These are phyloP conservation scores for Logfia minima DNA, from an alignment of 129 eudicot species.

Conservation along the genomic window DNA sequence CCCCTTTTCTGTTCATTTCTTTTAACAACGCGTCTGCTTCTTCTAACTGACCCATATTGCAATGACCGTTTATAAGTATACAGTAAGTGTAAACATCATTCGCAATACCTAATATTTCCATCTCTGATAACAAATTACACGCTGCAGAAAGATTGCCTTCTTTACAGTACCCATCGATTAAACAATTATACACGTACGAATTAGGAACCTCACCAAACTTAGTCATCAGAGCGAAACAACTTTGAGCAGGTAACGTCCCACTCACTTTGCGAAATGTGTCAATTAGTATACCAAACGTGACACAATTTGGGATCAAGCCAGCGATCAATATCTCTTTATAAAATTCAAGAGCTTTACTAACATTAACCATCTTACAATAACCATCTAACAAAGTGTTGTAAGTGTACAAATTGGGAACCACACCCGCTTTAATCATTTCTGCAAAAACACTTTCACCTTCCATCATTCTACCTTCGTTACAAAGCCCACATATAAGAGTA, in stretches of 20 bases:
- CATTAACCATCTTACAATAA: constrained; percentile 53
- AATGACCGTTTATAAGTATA: constrained; percentile 63
- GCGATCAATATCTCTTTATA: constrained; percentile 53
- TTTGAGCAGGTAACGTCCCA: constrained; percentile 46
- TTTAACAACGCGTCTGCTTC: constrained; percentile 51
- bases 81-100: constrained; percentile 68
- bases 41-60: constrained; percentile 50
- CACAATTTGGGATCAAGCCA: constrained; percentile 55
- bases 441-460: constrained; percentile 61
- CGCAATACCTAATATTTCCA: constrained; percentile 49
- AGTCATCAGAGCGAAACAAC: constrained; percentile 51
- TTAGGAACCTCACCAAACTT: constrained; percentile 73
- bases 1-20: constrained; percentile 53
- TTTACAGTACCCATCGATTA: constrained; percentile 62
- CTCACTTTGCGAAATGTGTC: constrained; percentile 56
- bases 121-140: constrained; percentile 40
- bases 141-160: constrained; percentile 60
- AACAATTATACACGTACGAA: constrained; percentile 57
- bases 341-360: constrained; percentile 46
- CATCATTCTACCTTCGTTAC: constrained; percentile 48
- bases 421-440: constrained; percentile 52
- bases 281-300: constrained; percentile 62
- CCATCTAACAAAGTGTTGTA: constrained; percentile 77
- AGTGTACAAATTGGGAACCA: constrained; percentile 57
- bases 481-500: constrained; percentile 63